These are phyloP conservation scores for Sanghuangporus weigelae DNA, from an alignment of 1,284 basidiomycete species.

Conservation along the genomic window DNA sequence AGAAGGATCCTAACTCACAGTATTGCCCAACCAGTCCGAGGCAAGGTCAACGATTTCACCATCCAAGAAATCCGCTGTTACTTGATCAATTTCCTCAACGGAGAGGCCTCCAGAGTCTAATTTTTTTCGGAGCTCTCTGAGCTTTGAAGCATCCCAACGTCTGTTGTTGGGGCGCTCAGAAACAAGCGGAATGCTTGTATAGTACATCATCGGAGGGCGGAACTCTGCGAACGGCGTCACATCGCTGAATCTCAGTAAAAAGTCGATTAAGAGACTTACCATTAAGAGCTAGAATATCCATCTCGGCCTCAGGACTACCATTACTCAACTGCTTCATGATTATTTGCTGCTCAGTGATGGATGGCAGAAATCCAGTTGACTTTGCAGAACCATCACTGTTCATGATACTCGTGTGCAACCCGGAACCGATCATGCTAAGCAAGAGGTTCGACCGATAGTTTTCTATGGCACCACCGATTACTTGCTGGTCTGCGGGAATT, in stretches of 20 bases:
- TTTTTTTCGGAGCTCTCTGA: constrained; percentile 91
- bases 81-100: constrained; percentile 85
- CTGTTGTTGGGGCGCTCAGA: constrained; percentile 80
- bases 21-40: constrained; percentile 99
- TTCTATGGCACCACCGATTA: constrained; percentile 84
- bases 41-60: constrained; percentile 90
- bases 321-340: constrained; percentile 88
- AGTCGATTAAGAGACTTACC: constrained; percentile 45
- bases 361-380: constrained; percentile 57
- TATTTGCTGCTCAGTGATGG: constrained; percentile 88
- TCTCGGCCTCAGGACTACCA: constrained; percentile 73
- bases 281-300: constrained; percentile 76
- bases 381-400: constrained; percentile 50
- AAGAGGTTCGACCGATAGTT: constrained; percentile 92
- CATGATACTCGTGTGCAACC: constrained; percentile 62
- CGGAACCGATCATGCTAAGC: constrained; percentile 83
- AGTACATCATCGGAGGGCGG: constrained; percentile 87
- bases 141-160: constrained; percentile 89
- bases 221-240: constrained; percentile 49
- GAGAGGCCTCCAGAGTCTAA: constrained; percentile 80
- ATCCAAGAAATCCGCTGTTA: constrained; percentile 86
- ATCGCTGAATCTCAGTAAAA: not conserved
- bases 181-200: constrained; percentile 85
- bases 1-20: constrained; percentile 49
- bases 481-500: constrained; percentile 87